These are phyloP conservation scores for Kondoa malvinella DNA, from an alignment of 768 basidiomycete species.

Conservation along the genomic window DNA sequence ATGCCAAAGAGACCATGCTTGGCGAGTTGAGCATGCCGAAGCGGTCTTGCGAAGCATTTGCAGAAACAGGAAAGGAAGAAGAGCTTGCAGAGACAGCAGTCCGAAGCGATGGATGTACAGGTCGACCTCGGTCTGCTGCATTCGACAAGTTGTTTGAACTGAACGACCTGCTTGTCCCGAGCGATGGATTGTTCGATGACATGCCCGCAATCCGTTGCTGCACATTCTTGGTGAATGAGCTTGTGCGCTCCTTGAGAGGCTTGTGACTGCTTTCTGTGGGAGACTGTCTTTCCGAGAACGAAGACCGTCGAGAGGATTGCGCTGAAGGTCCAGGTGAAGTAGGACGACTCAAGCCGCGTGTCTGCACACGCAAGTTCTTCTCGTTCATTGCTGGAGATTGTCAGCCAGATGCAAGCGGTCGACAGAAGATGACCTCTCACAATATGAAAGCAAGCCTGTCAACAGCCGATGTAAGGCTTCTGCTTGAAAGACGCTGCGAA, in stretches of 20 bases:
- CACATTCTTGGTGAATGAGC: not conserved
- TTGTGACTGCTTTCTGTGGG: not conserved
- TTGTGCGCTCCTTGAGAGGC: not conserved
- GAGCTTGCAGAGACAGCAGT: not conserved
- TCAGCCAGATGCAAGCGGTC: not conserved
- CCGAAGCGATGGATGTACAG: too few species aligned
- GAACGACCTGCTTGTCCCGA: not conserved
- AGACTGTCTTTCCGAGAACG: not conserved
- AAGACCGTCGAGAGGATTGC: not conserved
- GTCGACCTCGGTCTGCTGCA: too few species aligned
- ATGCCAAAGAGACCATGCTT: not conserved
- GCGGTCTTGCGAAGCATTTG: not conserved
- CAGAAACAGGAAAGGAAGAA: not conserved
- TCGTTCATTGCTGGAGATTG: not conserved
- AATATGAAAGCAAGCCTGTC: too few species aligned
- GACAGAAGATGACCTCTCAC: not conserved
- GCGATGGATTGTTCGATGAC: not conserved
- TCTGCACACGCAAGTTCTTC: not conserved
- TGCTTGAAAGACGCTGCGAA: too few species aligned
- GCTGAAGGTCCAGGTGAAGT: not conserved
- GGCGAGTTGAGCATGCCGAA: constrained; percentile 1
- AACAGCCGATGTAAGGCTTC: too few species aligned
- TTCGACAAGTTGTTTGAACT: not conserved
- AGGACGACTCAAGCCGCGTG: not conserved
- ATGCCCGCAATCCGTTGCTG: not conserved